These are phyloP conservation scores for Lycium ferocissimum DNA, from an alignment of 257 asterid genomes.

Conservation along the genomic window DNA sequence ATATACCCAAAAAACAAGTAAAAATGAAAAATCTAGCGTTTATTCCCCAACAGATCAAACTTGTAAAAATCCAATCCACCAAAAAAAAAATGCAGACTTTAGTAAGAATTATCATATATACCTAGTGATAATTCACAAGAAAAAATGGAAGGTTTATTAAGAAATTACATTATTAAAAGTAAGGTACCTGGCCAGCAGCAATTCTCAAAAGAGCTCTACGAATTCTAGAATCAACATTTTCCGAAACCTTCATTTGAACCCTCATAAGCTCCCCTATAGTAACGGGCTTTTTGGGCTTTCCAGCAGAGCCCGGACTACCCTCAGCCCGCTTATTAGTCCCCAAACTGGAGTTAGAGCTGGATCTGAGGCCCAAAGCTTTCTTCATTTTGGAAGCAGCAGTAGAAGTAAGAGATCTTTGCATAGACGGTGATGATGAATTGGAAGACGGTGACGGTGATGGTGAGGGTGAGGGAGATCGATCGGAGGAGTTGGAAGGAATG, in stretches of 20 bases:
- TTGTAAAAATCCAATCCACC: too few relatives aligned
- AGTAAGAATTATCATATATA: too few relatives aligned
- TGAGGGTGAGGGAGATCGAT: constrained; percentile 42
- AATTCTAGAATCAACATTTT: constrained; percentile 78
- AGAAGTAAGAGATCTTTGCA: constrained; percentile 84
- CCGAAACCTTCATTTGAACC: constrained; percentile 86
- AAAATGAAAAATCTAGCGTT: too few relatives aligned
- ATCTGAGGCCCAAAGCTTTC: constrained; percentile 94
- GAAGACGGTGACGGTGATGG: constrained; percentile 25
- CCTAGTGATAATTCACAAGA: too few relatives aligned
- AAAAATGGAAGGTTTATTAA: too few relatives aligned
- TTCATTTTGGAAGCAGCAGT: constrained; percentile 98
- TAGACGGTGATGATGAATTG: constrained; percentile 41
- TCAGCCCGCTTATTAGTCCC: constrained; percentile 54
- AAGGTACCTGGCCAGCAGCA: constrained; percentile 87
- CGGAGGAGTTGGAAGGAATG: constrained; percentile 36
- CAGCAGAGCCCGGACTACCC: constrained; percentile 61
- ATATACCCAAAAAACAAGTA: too few relatives aligned
- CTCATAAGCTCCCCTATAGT: constrained; percentile 93
- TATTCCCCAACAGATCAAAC: too few relatives aligned
- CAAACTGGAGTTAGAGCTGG: constrained; percentile 50
- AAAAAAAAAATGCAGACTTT: too few relatives aligned
- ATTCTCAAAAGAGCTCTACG: constrained; percentile 93
- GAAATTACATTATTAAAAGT: too few relatives aligned
- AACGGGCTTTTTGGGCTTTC: constrained; percentile 73